These are phyloP conservation scores for Plantago major DNA, from an alignment of 257 asterid genomes.

Conservation along the genomic window DNA sequence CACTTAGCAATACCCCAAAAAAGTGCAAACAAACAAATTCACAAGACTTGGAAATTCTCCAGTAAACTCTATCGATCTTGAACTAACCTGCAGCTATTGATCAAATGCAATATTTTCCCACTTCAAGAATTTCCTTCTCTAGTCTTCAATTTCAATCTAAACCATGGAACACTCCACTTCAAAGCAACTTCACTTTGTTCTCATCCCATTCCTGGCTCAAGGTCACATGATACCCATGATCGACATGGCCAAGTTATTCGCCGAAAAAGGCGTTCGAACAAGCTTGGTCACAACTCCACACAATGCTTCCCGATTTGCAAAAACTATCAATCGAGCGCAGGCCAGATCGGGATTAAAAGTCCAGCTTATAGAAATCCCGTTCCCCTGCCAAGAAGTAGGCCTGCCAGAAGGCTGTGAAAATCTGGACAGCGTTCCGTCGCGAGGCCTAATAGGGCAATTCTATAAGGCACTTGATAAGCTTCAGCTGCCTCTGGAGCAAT, in stretches of 20 bases:
- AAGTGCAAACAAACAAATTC: not conserved
- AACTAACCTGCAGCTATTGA: not conserved
- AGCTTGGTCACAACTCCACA: constrained; percentile 61
- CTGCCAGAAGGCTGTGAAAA: constrained; percentile 67
- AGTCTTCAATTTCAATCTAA: not conserved
- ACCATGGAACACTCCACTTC: constrained; percentile 4
- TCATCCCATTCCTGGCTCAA: constrained; percentile 63
- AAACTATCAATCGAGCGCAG: constrained; percentile 37
- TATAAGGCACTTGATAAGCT: constrained; percentile 43
- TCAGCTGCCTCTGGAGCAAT: constrained; percentile 42
- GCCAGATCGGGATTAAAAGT: constrained; percentile 32
- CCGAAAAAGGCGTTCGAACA: constrained; percentile 44
- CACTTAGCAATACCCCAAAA: not conserved
- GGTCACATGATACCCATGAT: constrained; percentile 83
- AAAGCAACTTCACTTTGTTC: constrained; percentile 41
- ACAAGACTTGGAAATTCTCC: not conserved
- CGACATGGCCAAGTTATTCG: constrained; percentile 62
- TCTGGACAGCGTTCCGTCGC: constrained; percentile 65
- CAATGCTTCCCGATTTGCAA: constrained; percentile 41
- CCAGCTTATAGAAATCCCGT: constrained; percentile 44
- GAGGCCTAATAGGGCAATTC: constrained; percentile 44
- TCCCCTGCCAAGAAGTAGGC: constrained; percentile 56
- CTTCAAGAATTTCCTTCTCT: not conserved
- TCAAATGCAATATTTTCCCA: not conserved
- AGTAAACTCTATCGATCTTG: not conserved